A percentile compares a stretch with the other conserved stretches of the same genome.
Evolutionary conservation across 805 yeast genomes (phyloP).

Genomic region (Yarrowia sp.): DNA sequence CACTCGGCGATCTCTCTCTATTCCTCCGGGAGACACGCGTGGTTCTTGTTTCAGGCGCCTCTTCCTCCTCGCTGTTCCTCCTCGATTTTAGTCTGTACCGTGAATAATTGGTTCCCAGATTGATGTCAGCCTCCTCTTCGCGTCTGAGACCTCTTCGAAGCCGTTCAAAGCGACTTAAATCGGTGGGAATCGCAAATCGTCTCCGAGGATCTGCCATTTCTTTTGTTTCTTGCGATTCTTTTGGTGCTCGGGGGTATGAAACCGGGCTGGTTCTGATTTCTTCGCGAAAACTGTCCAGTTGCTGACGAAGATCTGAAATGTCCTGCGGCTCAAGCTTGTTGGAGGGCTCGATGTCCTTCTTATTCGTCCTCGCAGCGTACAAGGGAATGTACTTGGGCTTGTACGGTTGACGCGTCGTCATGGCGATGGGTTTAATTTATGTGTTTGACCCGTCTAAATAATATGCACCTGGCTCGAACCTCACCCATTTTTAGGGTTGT

Average conservation of each 20-base stretch:
- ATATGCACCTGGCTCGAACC: neutral
- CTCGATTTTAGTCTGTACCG: slow-evolving; percentile 10
- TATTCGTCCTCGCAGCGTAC: slow-evolving; percentile 18
- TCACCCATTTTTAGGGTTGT: slow-evolving; percentile 6
- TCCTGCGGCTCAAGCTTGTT: slow-evolving; percentile 12
- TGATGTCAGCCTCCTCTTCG: slow-evolving; percentile 17
- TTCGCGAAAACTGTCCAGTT: slow-evolving; percentile 16
- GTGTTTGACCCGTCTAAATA: neutral
- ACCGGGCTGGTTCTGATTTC: slow-evolving; percentile 25
- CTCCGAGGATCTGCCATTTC: slow-evolving; percentile 10
- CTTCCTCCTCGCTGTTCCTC: slow-evolving; percentile 1
- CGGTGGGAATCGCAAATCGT: slow-evolving; percentile 14
- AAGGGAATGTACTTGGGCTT: slow-evolving; percentile 26
- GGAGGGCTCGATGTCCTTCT: slow-evolving; percentile 7
- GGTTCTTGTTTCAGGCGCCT: neutral
- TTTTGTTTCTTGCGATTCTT: no score
- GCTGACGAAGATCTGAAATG: slow-evolving; percentile 14
- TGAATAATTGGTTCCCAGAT: slow-evolving; percentile 18
- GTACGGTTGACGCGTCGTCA: slow-evolving; percentile 36
- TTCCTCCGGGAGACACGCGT: slow-evolving; percentile 3
- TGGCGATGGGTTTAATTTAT: slow-evolving; percentile 24
- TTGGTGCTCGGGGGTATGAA: slow-evolving; percentile 14
- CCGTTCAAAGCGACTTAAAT: slow-evolving; percentile 14
- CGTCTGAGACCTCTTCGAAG: slow-evolving; percentile 20
- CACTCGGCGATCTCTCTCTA: slow-evolving; percentile 1